These are phyloP conservation scores for Orbilia blumenaviensis DNA, from an alignment of 2,329 filamentous ascomycete species.

Conservation along the genomic window DNA sequence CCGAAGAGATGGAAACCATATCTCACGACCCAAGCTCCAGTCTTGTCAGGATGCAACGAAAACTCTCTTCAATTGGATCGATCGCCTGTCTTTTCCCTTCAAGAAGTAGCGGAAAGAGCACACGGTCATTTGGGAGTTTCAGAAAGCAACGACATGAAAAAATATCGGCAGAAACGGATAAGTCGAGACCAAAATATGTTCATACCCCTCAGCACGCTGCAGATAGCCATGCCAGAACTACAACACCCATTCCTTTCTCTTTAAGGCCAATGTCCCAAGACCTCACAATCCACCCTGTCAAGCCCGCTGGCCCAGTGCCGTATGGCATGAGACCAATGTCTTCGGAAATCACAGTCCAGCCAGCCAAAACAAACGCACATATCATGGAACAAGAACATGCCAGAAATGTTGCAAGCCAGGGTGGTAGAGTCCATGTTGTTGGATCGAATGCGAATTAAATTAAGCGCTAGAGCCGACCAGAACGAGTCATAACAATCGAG, in stretches of 20 bases:
- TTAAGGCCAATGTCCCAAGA: slow-evolving; percentile 33
- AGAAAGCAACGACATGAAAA: slow-evolving; percentile 6
- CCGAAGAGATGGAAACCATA: slow-evolving; percentile 33
- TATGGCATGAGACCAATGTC: slow-evolving; percentile 26
- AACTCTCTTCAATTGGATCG: slow-evolving; percentile 29
- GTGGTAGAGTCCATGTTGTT: slow-evolving; percentile 42
- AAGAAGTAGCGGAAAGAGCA: slow-evolving; percentile 6
- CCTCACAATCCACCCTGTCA: slow-evolving; percentile 5
- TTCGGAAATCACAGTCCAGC: slow-evolving; percentile 35
- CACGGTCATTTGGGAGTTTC: slow-evolving; percentile 24
- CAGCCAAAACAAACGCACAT: slow-evolving; percentile 13
- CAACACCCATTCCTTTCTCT: slow-evolving; percentile 33
- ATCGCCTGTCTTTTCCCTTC: slow-evolving; percentile 24
- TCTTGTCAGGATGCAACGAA: slow-evolving; percentile 39
- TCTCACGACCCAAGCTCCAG: slow-evolving; percentile 36
- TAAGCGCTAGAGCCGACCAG: too few species aligned
- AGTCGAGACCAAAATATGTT: slow-evolving; percentile 37
- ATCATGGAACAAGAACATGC: slow-evolving; percentile 15
- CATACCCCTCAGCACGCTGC: slow-evolving; percentile 40
- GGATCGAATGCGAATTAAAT: slow-evolving; percentile 6
- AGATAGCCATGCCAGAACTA: slow-evolving; percentile 39
- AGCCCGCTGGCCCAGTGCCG: background rate
- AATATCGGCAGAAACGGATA: background rate
- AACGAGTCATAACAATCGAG: background rate
- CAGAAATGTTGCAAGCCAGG: background rate